phyloP scores from a whole-genome alignment of 495 filamentous ascomycete genomes.

The Hapsidospora chrysogenum region DNA sequence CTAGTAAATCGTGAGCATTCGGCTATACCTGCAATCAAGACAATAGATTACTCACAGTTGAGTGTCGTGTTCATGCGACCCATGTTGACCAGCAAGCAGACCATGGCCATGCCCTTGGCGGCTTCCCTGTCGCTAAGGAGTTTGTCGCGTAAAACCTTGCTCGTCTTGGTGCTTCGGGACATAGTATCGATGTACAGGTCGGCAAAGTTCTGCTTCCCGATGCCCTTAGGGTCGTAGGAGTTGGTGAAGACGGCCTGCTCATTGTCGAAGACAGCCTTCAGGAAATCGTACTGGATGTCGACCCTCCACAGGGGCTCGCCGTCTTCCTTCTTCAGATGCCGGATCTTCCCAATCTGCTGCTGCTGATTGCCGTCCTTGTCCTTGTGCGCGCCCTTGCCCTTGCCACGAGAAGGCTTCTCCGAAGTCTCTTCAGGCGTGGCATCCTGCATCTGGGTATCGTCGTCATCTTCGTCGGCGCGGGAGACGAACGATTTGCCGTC shows the following conservation, averaged over 20 bases:
- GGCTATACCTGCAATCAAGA: not conserved
- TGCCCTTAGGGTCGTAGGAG: constrained; percentile 50
- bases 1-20: constrained; percentile 32
- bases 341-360: constrained; percentile 69
- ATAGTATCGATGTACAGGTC: constrained; percentile 97
- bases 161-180: constrained; percentile 97
- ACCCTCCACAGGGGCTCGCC: constrained; percentile 92
- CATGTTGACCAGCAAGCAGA: constrained; percentile 92
- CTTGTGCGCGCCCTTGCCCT: constrained; percentile 18
- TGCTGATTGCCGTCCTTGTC: constrained; percentile 15
- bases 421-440: constrained; percentile 17
- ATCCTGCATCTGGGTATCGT: constrained; percentile 15
- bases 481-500: constrained; percentile 18
- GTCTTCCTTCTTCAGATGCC: constrained; percentile 94
- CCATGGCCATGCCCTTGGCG: constrained; percentile 97
- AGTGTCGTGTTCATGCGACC: constrained; percentile 97
- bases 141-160: constrained; percentile 95
- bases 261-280: constrained; percentile 81
- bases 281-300: constrained; percentile 94
- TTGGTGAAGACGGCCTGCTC: constrained; percentile 76
- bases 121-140: constrained; percentile 80
- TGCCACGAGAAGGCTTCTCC: constrained; percentile 3
- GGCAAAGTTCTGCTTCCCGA: constrained; percentile 68
- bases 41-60: constrained; percentile 51
- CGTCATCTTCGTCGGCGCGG: constrained; percentile 14